These are phyloP conservation scores for Arthrobotrys entomopaga DNA, from an alignment of 2,329 filamentous ascomycete species.

Conservation along the genomic window DNA sequence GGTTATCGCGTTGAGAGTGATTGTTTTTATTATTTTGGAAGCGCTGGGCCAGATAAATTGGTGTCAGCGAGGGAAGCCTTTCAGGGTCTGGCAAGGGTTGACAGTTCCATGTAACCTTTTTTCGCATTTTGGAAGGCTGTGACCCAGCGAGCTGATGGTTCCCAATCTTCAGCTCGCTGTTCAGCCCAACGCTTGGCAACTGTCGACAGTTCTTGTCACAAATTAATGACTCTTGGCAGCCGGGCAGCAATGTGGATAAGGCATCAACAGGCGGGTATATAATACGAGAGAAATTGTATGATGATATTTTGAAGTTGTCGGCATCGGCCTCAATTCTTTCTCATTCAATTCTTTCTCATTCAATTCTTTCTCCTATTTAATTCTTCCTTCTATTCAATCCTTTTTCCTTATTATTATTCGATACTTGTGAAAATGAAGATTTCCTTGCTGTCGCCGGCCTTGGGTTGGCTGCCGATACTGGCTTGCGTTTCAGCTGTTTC, in stretches of 20 bases:
- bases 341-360: too few relatives aligned
- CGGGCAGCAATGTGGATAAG: not conserved
- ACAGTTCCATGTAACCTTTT: too few relatives aligned
- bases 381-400: not conserved
- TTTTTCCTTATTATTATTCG: not conserved
- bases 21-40: not conserved
- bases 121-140: not conserved
- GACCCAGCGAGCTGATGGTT: not conserved
- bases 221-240: not conserved
- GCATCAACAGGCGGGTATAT: not conserved
- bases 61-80: not conserved
- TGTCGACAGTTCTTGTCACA: not conserved
- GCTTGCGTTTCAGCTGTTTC: not conserved
- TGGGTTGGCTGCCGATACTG: not conserved
- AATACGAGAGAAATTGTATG: not conserved
- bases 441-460: not conserved
- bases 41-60: not conserved
- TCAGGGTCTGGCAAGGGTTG: not conserved
- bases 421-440: not conserved
- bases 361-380: too few relatives aligned
- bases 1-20: not conserved
- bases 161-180: not conserved
- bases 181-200: not conserved
- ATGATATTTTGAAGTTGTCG: not conserved
- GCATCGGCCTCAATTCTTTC: not conserved